Conservation (phyloP, 2,329 filamentous ascomycete species). For the Alternaria infectoria region DNA sequence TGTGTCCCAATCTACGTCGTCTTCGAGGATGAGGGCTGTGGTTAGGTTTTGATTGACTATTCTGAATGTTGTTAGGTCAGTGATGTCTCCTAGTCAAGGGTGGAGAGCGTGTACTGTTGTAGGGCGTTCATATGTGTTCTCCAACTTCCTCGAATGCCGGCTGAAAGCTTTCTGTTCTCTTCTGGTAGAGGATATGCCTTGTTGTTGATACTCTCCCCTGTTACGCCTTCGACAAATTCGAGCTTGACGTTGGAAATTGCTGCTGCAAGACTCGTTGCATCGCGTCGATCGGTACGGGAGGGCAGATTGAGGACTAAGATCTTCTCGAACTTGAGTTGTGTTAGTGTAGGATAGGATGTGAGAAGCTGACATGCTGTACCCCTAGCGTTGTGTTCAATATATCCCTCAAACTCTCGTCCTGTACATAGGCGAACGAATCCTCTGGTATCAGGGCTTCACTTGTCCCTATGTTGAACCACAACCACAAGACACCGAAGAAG, state of each 20-base stretch:
- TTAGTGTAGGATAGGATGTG: not conserved
- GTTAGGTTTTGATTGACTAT: constrained; percentile 40
- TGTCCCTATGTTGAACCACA: constrained; percentile 25
- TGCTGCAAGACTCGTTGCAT: constrained; percentile 59
- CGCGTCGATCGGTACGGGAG: constrained; percentile 59
- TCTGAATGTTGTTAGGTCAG: constrained; percentile 13
- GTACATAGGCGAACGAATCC: constrained; percentile 30
- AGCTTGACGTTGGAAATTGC: constrained; percentile 56
- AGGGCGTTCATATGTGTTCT: constrained; percentile 43
- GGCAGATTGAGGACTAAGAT: constrained; percentile 63
- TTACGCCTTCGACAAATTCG: constrained; percentile 58
- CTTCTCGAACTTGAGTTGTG: constrained; percentile 56
- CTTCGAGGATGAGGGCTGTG: constrained; percentile 40
- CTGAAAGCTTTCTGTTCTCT: constrained; percentile 34
- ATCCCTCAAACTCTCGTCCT: constrained; percentile 30
- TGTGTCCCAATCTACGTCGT: constrained; percentile 43
- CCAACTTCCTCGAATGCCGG: constrained; percentile 41
- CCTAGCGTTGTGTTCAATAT: constrained; percentile 38
- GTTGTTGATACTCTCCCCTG: constrained; percentile 42
- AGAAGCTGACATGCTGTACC: constrained; percentile 18
- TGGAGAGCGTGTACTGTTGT: constrained; percentile 19
- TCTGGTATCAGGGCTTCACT: constrained; percentile 21
- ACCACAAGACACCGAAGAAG: constrained; percentile 29
- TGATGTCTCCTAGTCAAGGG: not conserved
- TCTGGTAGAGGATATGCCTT: constrained; percentile 39